Evolutionary conservation across 805 yeast genomes (phyloP).

Genomic region (Tetrapisispora pingtungensis): DNA sequence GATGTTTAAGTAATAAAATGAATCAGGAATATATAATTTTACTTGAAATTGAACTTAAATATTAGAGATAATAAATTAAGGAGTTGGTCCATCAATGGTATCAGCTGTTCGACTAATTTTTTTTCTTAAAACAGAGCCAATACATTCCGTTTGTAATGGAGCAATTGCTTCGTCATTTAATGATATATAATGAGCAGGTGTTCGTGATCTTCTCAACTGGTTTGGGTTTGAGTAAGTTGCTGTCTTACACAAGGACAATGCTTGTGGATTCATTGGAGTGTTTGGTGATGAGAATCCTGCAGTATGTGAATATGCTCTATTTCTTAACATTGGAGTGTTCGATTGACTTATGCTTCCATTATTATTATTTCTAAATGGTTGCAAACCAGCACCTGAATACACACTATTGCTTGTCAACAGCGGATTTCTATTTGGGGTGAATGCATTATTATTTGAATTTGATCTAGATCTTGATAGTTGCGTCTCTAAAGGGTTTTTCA

Average conservation of each 20-base stretch:
- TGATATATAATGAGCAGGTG: constrained; percentile 3
- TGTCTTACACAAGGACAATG: not conserved
- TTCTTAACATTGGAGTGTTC: not conserved
- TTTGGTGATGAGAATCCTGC: not conserved
- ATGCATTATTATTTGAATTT: constrained; percentile 6
- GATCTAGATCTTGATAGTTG: constrained; percentile 14
- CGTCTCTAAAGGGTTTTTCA: constrained; percentile 5
- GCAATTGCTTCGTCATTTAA: constrained; percentile 3
- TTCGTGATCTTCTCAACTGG: constrained; percentile 1
- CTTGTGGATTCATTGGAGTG: not conserved
- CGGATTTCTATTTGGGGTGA: constrained; percentile 5
- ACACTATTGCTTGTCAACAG: not conserved
- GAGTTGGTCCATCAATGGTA: not conserved
- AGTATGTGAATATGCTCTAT: constrained; percentile 4
- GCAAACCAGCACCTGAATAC: not conserved
- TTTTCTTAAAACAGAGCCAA: constrained; percentile 18
- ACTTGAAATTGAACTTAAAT: not conserved
- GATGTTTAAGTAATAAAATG: not conserved
- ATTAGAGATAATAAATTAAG: not conserved
- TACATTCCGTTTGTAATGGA: constrained; percentile 18
- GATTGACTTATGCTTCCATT: not conserved
- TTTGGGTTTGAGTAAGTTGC: not conserved
- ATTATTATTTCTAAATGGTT: not conserved
- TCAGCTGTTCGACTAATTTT: constrained; percentile 9
- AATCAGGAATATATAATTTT: not conserved